Evolutionary conservation across 768 basidiomycete genomes (phyloP), one percentile per base, ranked within the genome.

Genomic region (Mycena alexandri): DNA sequence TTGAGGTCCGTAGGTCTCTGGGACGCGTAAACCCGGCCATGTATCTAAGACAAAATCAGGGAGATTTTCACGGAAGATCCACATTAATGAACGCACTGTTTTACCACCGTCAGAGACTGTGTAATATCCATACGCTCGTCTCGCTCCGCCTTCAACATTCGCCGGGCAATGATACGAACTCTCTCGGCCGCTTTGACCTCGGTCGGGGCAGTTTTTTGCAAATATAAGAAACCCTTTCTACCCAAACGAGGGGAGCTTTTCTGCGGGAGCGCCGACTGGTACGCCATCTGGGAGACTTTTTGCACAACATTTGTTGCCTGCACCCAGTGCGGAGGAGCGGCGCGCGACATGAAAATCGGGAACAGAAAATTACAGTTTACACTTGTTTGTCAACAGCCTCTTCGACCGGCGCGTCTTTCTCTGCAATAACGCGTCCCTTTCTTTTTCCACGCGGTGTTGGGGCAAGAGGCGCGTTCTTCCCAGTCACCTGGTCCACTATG

Each of bases 121-220:
- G 79, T 79, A 22, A 84, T 71, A 60, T 81, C 78, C 67, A 79
- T 77, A 44, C 79, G 77, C 72, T 83, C 83, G 59, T 83, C 82
- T 42, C 81, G 77, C 65, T 84, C 83, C 2, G 82, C 80, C 75
- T 83, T 84, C 19, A 55, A 56, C 14, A 78, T 72, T 36, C 80
- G 75, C 42, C 75, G 72, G 14, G 59, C 57, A n/a, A 59, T 63
- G 55, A 74, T 68, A 47, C 61, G 60, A 19, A 69, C 29, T 25
- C 48, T 71, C 74, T 77, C 74, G 72, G 61, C 75, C 73, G 70
- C 68, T 46, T 61, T 61, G 22, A 65, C 57, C 21, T 60, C 43
- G n/a, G 11, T 33, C 46, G 59, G 51, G 0, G 21, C 19, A 11
- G 48, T 36, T 60, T 67, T 63, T 9, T 62, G 38, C 11, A 61